A percentile compares a stretch with the other conserved stretches of the same genome.
Evolutionary conservation across 164 flowering plant genomes (phyloP).

Genomic region (Amborella trichopoda): DNA sequence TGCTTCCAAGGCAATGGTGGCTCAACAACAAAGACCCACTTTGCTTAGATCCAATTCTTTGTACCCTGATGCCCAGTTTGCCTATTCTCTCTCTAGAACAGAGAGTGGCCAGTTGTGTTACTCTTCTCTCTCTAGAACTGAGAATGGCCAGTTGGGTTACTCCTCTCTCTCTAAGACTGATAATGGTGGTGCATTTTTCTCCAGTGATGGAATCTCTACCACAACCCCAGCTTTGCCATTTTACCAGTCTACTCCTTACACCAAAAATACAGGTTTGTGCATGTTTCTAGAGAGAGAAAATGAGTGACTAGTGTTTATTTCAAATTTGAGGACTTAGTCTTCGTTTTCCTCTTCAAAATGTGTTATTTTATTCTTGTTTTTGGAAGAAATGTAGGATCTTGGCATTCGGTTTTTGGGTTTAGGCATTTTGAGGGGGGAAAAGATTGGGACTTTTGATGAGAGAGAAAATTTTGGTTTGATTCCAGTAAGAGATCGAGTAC

Average conservation of each 20-base stretch:
- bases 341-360: neutral
- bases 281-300: neutral
- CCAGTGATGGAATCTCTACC: slow-evolving; percentile 11
- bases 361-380: neutral
- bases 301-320: slow-evolving; percentile 2
- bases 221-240: slow-evolving; percentile 22
- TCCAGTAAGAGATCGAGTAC: too few species aligned
- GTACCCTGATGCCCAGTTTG: slow-evolving; percentile 37
- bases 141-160: neutral
- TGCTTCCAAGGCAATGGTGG: slow-evolving; percentile 28
- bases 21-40: slow-evolving; percentile 19
- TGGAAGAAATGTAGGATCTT: neutral
- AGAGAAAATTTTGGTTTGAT: slow-evolving; percentile 12
- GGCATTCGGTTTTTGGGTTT: neutral
- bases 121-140: neutral
- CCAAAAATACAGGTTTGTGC: slow-evolving; percentile 44
- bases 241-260: slow-evolving; percentile 17
- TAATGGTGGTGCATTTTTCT: slow-evolving; percentile 3
- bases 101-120: slow-evolving; percentile 8
- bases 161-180: slow-evolving; percentile 3
- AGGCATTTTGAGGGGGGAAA: neutral
- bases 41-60: slow-evolving; percentile 33
- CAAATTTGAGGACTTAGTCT: slow-evolving; percentile 7
- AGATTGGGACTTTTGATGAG: neutral
- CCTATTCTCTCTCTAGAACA: slow-evolving; percentile 41